phyloP scores from a whole-genome alignment of 805 yeast species.

The Phaffomyces opuntiae region DNA sequence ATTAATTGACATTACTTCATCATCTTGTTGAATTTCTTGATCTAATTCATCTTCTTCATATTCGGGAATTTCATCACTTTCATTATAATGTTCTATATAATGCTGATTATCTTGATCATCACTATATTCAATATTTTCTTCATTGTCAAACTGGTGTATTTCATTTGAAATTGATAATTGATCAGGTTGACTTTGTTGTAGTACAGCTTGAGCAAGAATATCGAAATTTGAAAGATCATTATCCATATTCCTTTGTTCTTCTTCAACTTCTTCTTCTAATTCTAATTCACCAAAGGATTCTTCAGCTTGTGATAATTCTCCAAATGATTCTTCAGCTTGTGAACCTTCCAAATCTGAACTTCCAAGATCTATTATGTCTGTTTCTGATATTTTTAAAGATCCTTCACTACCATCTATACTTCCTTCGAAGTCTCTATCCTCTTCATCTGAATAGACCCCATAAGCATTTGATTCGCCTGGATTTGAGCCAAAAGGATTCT shows the following conservation, averaged over 20 bases:
- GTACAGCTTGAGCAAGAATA: not conserved
- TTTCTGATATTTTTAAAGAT: not conserved
- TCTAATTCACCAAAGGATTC: not conserved
- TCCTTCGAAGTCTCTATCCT: not conserved
- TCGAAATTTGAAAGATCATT: not conserved
- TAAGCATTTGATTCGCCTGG: not conserved
- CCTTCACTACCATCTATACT: not conserved
- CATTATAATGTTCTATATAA: not conserved
- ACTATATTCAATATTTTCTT: not conserved
- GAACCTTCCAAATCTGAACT: not conserved
- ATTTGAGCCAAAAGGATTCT: not conserved
- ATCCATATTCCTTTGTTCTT: not conserved
- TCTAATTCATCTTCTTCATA: not conserved
- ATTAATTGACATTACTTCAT: not conserved
- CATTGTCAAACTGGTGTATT: too few species aligned
- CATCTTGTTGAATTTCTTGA: slow-evolving; percentile 5
- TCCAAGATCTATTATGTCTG: not conserved
- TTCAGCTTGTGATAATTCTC: not conserved
- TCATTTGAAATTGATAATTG: not conserved
- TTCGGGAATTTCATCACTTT: not conserved
- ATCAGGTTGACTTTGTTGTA: not conserved
- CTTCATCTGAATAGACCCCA: not conserved
- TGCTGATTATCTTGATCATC: not conserved
- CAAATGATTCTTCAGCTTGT: not conserved
- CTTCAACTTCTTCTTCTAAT: not conserved